Evolutionary conservation across 306 rosid genomes (phyloP).

Genomic region (Comarum palustre): DNA sequence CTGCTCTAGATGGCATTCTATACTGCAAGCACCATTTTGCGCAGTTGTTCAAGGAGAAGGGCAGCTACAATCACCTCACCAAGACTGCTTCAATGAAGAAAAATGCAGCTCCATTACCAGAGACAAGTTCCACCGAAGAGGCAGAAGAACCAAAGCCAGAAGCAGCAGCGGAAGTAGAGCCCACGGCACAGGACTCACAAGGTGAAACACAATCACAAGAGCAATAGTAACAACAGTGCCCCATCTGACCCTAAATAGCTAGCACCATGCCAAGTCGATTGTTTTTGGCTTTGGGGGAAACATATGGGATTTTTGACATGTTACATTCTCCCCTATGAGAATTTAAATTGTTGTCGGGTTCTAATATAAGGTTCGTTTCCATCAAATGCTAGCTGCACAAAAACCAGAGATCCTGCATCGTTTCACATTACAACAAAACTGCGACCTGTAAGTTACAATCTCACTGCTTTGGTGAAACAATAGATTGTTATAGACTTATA

Average conservation of each 20-base stretch:
- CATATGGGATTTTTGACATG: background rate
- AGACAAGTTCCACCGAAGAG: background rate
- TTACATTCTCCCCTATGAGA: background rate
- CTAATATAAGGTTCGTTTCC: background rate
- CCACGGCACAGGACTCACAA: slow-evolving; percentile 8
- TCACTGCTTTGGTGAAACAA: too few species aligned
- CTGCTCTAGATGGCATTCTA: slow-evolving; percentile 67
- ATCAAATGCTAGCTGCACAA: background rate
- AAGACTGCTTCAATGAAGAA: slow-evolving; percentile 57
- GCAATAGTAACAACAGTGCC: slow-evolving; percentile 7
- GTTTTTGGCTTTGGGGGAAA: background rate
- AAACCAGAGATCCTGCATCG: too few species aligned
- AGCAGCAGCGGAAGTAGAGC: background rate
- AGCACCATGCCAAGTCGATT: background rate
- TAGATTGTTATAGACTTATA: too few species aligned
- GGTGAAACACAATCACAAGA: slow-evolving; percentile 20
- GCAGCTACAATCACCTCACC: slow-evolving; percentile 57
- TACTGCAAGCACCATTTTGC: slow-evolving; percentile 81
- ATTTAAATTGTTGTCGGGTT: background rate
- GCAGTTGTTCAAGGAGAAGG: slow-evolving; percentile 77
- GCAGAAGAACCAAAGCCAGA: slow-evolving; percentile 23
- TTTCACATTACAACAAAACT: too few species aligned
- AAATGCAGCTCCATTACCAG: slow-evolving; percentile 13
- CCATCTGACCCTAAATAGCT: background rate
- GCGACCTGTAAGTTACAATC: too few species aligned